Evolutionary conservation across 108 stramenopile genomes (phyloP).

Genomic region (Pseudonitzschia multiseries): DNA sequence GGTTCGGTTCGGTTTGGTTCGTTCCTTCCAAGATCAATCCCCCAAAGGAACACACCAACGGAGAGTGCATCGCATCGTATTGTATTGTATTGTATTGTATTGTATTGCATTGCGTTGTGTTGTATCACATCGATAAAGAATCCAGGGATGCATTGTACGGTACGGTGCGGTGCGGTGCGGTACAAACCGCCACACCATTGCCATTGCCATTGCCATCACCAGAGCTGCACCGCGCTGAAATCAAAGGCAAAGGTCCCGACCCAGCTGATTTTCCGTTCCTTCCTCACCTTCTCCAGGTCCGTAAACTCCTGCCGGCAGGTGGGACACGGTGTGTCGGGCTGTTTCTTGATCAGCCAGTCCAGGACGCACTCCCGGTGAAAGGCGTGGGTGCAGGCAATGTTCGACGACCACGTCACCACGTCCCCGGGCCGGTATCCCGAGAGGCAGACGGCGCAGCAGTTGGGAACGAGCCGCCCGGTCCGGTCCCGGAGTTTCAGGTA

Average conservation of each 20-base stretch:
- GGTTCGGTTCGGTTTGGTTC: too few relatives aligned
- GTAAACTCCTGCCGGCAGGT: conserved; percentile 70
- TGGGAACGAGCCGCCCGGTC: conserved; percentile 38
- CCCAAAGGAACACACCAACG: neutral
- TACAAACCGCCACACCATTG: too few relatives aligned
- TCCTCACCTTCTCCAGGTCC: conserved; percentile 39
- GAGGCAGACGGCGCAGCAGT: conserved; percentile 75
- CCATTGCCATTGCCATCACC: too few relatives aligned
- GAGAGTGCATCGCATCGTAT: neutral
- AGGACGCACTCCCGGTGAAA: conserved; percentile 76
- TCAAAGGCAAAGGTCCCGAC: conserved; percentile 21
- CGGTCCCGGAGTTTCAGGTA: conserved; percentile 13
- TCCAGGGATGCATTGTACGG: too few relatives aligned
- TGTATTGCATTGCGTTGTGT: neutral
- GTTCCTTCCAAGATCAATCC: too few relatives aligned
- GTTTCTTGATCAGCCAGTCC: conserved; percentile 70
- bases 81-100: too few relatives aligned
- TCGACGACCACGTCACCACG: conserved; percentile 49
- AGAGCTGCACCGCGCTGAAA: conserved; percentile 14
- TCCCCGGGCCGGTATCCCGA: conserved; percentile 61
- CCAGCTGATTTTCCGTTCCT: conserved; percentile 40
- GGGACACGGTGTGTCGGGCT: conserved; percentile 63
- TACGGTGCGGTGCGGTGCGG: neutral
- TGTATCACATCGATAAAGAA: neutral
- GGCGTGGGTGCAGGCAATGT: conserved; percentile 56